A percentile compares a stretch with the other conserved stretches of the same genome.
Conservation (phyloP, 106 monocot genomes). For the Dactylorhiza incarnata region DNA sequence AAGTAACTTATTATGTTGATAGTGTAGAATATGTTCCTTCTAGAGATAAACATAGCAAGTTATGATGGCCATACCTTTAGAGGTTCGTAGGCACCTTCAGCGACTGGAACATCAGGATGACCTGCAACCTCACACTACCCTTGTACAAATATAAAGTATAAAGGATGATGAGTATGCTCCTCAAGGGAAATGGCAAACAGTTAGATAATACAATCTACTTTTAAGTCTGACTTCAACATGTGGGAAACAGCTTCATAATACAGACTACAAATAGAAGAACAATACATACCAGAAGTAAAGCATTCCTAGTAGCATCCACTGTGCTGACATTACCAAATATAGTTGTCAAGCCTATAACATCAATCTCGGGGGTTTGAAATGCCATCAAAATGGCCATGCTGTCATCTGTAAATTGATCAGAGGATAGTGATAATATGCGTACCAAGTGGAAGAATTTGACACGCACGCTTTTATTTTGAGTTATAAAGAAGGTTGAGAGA, state of each 20-base stretch:
- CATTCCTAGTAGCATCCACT: conserved; percentile 71
- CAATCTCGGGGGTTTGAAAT: conserved; percentile 59
- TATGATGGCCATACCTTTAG: conserved; percentile 59
- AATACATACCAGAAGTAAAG: conserved; percentile 69
- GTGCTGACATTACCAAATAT: conserved; percentile 77
- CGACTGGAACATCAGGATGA: conserved; percentile 57
- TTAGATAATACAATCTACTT: neutral
- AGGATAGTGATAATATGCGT: neutral
- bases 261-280: conserved; percentile 1
- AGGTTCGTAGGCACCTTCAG: conserved; percentile 71
- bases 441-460: neutral
- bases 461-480: neutral
- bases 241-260: neutral
- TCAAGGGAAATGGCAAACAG: neutral
- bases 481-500: neutral
- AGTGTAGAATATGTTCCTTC: neutral
- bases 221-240: neutral
- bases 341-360: conserved; percentile 84
- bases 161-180: conserved; percentile 12
- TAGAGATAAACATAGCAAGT: neutral
- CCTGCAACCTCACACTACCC: conserved; percentile 90
- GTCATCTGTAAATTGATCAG: conserved; percentile 54
- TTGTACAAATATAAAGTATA: conserved; percentile 36
- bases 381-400: conserved; percentile 97
- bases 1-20: neutral